Evolutionary conservation across 1,139 yeast genomes (phyloP).

Genomic region (Hansenula sp.): DNA sequence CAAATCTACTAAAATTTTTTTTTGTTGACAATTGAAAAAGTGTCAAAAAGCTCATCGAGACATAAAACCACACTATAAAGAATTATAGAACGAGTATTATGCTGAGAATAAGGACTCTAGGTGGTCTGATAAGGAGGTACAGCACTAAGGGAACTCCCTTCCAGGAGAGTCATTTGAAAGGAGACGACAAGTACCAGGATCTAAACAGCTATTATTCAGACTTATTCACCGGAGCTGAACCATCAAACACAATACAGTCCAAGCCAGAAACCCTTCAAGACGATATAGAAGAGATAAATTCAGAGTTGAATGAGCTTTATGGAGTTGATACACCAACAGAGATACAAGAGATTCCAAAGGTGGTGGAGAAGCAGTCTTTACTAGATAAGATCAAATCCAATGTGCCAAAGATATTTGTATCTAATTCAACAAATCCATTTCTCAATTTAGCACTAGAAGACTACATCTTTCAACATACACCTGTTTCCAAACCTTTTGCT

Average conservation of each 20-base stretch:
- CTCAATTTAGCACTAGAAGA: constrained; percentile 81
- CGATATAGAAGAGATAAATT: constrained; percentile 20
- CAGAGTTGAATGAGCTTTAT: constrained; percentile 21
- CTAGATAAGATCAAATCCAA: constrained; percentile 9
- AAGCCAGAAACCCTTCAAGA: background rate
- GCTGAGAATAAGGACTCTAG: background rate
- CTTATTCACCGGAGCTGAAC: constrained; percentile 13
- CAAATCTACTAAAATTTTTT: constrained; percentile 1
- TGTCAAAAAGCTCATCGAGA: too few relatives aligned
- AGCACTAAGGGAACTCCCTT: background rate
- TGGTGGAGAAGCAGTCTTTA: constrained; percentile 3
- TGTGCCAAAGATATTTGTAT: constrained; percentile 27
- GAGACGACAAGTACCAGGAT: constrained; percentile 16
- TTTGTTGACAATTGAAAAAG: background rate
- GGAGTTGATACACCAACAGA: constrained; percentile 10
- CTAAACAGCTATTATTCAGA: constrained; percentile 20
- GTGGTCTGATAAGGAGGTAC: background rate
- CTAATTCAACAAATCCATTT: constrained; percentile 61
- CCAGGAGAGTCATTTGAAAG: constrained; percentile 6
- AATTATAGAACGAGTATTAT: background rate
- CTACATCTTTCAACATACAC: constrained; percentile 64
- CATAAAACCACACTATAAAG: too few relatives aligned
- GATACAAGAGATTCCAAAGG: background rate
- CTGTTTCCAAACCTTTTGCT: constrained; percentile 26
- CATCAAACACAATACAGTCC: background rate